Conservation (phyloP, 1,284 basidiomycete genomes). For the Calocybe gambosa region DNA sequence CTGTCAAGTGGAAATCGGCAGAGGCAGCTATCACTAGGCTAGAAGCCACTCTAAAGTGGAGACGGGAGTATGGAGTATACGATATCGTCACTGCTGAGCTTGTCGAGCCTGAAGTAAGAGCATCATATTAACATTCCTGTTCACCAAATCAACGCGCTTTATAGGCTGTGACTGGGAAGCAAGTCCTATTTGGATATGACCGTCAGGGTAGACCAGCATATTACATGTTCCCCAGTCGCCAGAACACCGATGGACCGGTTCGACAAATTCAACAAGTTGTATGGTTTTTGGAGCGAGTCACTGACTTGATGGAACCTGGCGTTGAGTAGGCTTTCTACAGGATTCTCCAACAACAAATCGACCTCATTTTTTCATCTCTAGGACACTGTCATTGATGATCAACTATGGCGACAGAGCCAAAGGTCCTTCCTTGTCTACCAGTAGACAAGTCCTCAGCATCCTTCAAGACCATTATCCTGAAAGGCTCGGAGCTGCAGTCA, state of each 20-base stretch:
- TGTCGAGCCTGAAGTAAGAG: conserved; percentile 64
- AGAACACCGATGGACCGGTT: conserved; percentile 74
- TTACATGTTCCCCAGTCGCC: conserved; percentile 78
- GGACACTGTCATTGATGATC: conserved; percentile 70
- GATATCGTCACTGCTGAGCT: conserved; percentile 47
- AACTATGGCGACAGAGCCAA: conserved; percentile 80
- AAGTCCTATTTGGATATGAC: conserved; percentile 75
- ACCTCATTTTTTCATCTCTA: conserved; percentile 20
- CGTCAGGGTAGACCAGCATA: conserved; percentile 56
- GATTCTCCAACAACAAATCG: neutral
- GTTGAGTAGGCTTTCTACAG: conserved; percentile 53
- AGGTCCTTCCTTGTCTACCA: conserved; percentile 61
- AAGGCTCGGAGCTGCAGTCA: conserved; percentile 80
- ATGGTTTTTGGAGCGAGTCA: conserved; percentile 67
- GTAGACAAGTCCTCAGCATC: conserved; percentile 66
- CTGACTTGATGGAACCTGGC: conserved; percentile 70
- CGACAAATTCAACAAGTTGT: conserved; percentile 74
- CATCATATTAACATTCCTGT: neutral
- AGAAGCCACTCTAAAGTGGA: conserved; percentile 67
- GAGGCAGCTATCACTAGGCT: conserved; percentile 53
- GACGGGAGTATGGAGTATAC: conserved; percentile 67
- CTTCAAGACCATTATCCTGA: conserved; percentile 90
- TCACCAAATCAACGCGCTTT: conserved; percentile 4
- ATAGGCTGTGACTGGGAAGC: conserved; percentile 69
- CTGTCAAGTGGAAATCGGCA: conserved; percentile 58